Conservation (phyloP, 1,284 basidiomycete species). For the Calocybe gambosa region DNA sequence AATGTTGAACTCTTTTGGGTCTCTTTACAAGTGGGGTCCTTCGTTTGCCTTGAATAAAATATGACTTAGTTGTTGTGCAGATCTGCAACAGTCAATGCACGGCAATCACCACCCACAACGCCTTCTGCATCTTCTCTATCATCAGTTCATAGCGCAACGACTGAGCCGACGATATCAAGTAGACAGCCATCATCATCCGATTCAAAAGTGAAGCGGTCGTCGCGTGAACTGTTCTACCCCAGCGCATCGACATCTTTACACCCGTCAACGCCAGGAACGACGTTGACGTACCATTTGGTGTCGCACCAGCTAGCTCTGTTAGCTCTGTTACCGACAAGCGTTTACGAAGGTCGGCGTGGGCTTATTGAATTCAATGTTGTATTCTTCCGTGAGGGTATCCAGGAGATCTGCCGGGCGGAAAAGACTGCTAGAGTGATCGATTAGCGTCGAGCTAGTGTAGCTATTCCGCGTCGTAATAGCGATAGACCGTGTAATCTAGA, state of each 20-base stretch:
- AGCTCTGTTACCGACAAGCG: conserved; percentile 73
- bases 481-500: conserved; percentile 7
- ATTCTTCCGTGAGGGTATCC: conserved; percentile 75
- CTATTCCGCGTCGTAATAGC: neutral
- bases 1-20: conserved; percentile 81
- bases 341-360: conserved; percentile 74
- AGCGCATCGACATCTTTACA: conserved; percentile 48
- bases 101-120: conserved; percentile 23
- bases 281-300: conserved; percentile 83
- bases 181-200: neutral
- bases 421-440: conserved; percentile 43
- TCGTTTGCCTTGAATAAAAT: neutral
- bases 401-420: conserved; percentile 72
- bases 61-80: conserved; percentile 19
- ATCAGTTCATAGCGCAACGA: conserved; percentile 9
- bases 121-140: conserved; percentile 19
- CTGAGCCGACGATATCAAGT: conserved; percentile 14
- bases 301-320: conserved; percentile 79
- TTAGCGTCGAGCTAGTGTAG: conserved; percentile 10
- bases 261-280: conserved; percentile 61
- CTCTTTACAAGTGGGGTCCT: conserved; percentile 67
- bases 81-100: conserved; percentile 32
- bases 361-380: conserved; percentile 92
- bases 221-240: conserved; percentile 44
- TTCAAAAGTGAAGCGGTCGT: conserved; percentile 5